Evolutionary conservation across 2,329 filamentous ascomycete genomes (phyloP).

Genomic region (Passalora sequoiae): DNA sequence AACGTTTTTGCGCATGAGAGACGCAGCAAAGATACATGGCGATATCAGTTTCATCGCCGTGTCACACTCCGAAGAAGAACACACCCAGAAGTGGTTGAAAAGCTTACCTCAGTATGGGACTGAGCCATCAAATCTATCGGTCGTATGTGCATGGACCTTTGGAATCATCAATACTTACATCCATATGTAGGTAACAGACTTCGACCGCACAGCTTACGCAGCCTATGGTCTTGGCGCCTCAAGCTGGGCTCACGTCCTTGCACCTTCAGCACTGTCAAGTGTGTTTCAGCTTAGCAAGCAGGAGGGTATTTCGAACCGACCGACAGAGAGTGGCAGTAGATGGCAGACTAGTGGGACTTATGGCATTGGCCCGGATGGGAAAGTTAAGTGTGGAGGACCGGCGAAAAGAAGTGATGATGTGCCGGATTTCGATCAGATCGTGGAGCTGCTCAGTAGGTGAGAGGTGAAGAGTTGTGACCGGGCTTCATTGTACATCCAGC

Average conservation of each 20-base stretch:
- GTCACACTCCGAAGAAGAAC: conserved; percentile 53
- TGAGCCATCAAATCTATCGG: conserved; percentile 53
- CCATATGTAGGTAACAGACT: neutral
- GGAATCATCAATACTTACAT: no score
- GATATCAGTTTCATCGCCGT: conserved; percentile 56
- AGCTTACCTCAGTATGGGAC: conserved; percentile 38
- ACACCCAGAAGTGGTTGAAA: conserved; percentile 56
- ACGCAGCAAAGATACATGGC: conserved; percentile 48
- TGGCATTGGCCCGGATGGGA: conserved; percentile 51
- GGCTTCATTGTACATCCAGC: no score
- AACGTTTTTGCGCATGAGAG: conserved; percentile 48
- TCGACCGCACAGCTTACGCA: conserved; percentile 54
- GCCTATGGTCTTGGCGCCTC: conserved; percentile 55
- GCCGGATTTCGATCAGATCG: conserved; percentile 49
- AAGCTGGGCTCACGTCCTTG: conserved; percentile 58
- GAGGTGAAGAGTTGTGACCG: neutral
- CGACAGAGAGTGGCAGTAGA: conserved; percentile 59
- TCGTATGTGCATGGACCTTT: no score
- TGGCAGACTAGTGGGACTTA: conserved; percentile 67
- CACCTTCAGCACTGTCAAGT: conserved; percentile 53
- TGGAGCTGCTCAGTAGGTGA: conserved; percentile 19
- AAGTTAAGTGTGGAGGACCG: conserved; percentile 50
- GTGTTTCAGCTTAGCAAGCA: conserved; percentile 54
- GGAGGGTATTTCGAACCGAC: conserved; percentile 62
- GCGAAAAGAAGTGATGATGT: conserved; percentile 50